Evolutionary conservation across 768 basidiomycete species (phyloP), one percentile per base, ranked within the genome.

Genomic region (Suillus subluteus): DNA sequence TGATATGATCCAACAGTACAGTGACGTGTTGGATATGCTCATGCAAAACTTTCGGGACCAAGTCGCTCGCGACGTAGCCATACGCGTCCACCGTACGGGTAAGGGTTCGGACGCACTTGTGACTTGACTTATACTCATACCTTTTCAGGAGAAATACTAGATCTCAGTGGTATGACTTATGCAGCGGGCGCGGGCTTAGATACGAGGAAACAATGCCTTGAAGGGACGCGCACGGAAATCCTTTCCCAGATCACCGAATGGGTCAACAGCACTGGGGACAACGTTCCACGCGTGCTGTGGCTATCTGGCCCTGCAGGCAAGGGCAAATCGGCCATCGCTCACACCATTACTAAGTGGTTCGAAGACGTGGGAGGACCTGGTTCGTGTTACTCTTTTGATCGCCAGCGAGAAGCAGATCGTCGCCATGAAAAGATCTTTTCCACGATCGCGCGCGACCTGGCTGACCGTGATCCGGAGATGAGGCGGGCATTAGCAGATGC

Each of bases 301-400:
- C 59, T 76, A 21, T 67, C 62, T 56, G 76, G 76, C 16, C 64
- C 55, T 61, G 74, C 76, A 2, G 75, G 74, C 26, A 65, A 55
- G 18, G 75, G 75, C 4, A 76, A 76, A 65, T 71, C 76, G 6
- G 68, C 68, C 16, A 64, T 64, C 15, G 63, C 63, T 5, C 63
- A 64, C 26, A 64, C 63, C 1, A 64, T 64, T 6, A 69, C 68
- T 1, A 63, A 67, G 0, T 62, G 46, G 50, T 65, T 70, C 37
- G 63, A 48, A 18, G n/a, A 72, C 26, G 52, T 41, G 23, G 65
- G 66, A 3, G 43, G 71, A 3, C 66, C 72, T 12, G 70, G 61
- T 7, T 72, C 73, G 0, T 64, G 63, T 50, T 56, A 18, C 8
- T 56, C 65, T 37, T 67, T 71, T 32, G 65, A 48, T 23, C 48